A percentile compares a stretch with the other conserved stretches of the same genome.
Conservation (phyloP, 495 filamentous ascomycete species). For the Cercophora sp. region DNA sequence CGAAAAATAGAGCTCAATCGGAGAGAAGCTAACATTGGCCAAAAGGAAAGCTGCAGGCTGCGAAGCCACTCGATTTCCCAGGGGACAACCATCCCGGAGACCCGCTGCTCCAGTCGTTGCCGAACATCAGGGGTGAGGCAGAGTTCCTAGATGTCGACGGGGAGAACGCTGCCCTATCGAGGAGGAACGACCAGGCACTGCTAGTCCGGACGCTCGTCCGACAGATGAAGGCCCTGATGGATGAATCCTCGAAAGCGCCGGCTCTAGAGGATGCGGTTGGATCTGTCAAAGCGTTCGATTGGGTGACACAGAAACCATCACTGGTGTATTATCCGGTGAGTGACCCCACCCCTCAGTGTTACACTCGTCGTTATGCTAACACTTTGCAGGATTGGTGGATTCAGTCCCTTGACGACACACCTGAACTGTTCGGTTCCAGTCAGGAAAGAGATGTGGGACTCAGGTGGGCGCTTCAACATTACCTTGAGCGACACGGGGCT, state of each 20-base stretch:
- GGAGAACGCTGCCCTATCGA: background rate
- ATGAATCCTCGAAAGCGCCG: too few relatives aligned
- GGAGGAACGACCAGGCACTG: too few relatives aligned
- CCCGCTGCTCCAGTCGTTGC: slow-evolving; percentile 3
- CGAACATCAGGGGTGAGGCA: slow-evolving; percentile 1
- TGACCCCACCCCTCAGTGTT: too few relatives aligned
- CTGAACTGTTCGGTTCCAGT: background rate
- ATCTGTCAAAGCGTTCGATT: slow-evolving; percentile 8
- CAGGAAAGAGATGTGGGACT: background rate
- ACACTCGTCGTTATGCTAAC: too few relatives aligned
- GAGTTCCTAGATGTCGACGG: background rate
- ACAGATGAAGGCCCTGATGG: too few relatives aligned
- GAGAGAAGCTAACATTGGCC: background rate
- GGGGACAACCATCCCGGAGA: background rate
- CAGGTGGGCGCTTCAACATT: background rate
- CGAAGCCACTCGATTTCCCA: background rate
- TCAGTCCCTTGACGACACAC: slow-evolving; percentile 7
- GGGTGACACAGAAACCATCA: background rate
- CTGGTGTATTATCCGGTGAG: slow-evolving; percentile 5
- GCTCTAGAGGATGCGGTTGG: too few relatives aligned
- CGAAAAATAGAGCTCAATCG: too few relatives aligned
- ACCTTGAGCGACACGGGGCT: background rate
- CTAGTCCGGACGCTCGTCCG: too few relatives aligned
- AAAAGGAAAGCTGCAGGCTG: slow-evolving; percentile 9
- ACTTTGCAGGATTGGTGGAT: too few relatives aligned